Evolutionary conservation across 768 basidiomycete species (phyloP).

Genomic region (Multifurca ochricompacta): DNA sequence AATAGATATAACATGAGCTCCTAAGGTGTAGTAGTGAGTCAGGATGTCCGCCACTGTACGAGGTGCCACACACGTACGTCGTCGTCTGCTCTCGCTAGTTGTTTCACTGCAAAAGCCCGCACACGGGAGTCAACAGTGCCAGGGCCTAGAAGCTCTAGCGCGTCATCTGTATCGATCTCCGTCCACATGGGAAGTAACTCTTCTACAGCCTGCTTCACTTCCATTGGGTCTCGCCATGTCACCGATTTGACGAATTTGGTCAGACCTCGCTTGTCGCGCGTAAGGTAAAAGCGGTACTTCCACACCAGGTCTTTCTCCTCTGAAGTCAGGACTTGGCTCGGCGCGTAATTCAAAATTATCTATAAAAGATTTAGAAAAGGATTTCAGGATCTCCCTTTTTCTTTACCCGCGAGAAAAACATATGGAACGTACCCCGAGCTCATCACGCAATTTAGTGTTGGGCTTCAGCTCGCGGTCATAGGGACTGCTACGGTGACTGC

Average conservation of each 20-base stretch:
- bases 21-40: slow-evolving; percentile 39
- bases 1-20: slow-evolving; percentile 88
- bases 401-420: background rate
- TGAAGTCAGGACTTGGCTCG: slow-evolving; percentile 75
- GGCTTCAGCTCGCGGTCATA: slow-evolving; percentile 95
- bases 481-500: slow-evolving; percentile 91
- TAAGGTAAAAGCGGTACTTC: slow-evolving; percentile 98
- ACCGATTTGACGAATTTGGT: slow-evolving; percentile 98
- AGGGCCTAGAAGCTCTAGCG: slow-evolving; percentile 89
- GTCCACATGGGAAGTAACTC: slow-evolving; percentile 94
- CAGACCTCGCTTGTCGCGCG: slow-evolving; percentile 83
- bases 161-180: slow-evolving; percentile 94
- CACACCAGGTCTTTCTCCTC: slow-evolving; percentile 96
- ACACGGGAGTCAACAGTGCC: slow-evolving; percentile 86
- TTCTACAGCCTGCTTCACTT: slow-evolving; percentile 97
- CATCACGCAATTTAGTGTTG: slow-evolving; percentile 91
- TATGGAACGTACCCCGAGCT: slow-evolving; percentile 68
- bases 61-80: slow-evolving; percentile 52
- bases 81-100: slow-evolving; percentile 86
- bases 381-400: too few relatives aligned
- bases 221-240: slow-evolving; percentile 92
- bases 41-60: background rate
- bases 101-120: slow-evolving; percentile 87
- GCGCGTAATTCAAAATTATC: slow-evolving; percentile 88
- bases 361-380: too few relatives aligned